Conservation (phyloP, 1,139 yeast genomes). For the Pichia sp. region DNA sequence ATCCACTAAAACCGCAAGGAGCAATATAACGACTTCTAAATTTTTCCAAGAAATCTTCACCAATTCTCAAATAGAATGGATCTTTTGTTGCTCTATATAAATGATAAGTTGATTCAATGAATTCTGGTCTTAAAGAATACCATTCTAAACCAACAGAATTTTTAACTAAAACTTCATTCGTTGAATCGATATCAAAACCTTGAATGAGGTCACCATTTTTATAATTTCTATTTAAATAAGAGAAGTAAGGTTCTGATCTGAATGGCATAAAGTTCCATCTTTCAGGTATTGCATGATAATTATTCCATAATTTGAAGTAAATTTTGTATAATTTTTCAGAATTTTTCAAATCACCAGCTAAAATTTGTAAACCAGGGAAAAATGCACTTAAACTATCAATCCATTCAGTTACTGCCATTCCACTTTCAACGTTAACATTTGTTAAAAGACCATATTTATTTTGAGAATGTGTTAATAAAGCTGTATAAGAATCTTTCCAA, state of each 20-base stretch:
- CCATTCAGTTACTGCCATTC: constrained; percentile 54
- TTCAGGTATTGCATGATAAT: constrained; percentile 79
- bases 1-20: constrained; percentile 78
- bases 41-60: constrained; percentile 53
- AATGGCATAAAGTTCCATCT: constrained; percentile 53
- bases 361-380: constrained; percentile 77
- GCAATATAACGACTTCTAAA: constrained; percentile 46
- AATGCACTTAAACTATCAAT: constrained; percentile 83
- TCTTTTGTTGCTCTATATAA: constrained; percentile 79
- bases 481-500: constrained; percentile 52
- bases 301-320: constrained; percentile 74
- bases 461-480: constrained; percentile 46
- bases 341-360: constrained; percentile 65
- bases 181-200: constrained; percentile 17
- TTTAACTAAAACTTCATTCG: constrained; percentile 20
- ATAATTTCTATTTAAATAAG: constrained; percentile 11
- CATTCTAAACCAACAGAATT: constrained; percentile 58
- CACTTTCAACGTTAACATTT: constrained; percentile 51
- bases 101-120: constrained; percentile 80
- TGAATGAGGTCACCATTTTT: constrained; percentile 18
- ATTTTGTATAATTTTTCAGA: constrained; percentile 59
- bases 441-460: constrained; percentile 47
- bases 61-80: constrained; percentile 74
- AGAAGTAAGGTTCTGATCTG: constrained; percentile 16
- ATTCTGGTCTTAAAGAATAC: constrained; percentile 92